Evolutionary conservation across 176 grass and related monocot genomes (phyloP).

Genomic region (Tillandsia leiboldiana): DNA sequence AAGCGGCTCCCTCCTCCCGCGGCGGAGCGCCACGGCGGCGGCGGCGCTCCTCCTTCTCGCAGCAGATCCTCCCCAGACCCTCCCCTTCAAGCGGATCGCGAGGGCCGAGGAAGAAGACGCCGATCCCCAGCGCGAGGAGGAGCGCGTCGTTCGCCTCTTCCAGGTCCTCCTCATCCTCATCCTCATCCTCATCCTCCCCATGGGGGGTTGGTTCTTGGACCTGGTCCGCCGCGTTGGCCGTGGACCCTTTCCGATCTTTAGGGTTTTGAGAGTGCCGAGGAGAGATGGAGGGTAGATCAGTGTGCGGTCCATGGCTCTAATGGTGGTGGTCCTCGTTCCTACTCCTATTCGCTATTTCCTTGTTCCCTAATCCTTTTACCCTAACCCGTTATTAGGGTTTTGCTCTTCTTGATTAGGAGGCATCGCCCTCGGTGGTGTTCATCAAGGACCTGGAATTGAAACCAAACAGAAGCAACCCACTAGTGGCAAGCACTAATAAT

Average conservation of each 20-base stretch:
- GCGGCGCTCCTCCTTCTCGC: conserved; percentile 17
- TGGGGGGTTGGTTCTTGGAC: no score
- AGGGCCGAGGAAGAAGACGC: conserved; percentile 3
- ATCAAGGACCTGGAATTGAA: conserved; percentile 53
- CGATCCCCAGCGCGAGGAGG: conserved; percentile 26
- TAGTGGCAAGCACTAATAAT: neutral
- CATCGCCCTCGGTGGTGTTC: conserved; percentile 83
- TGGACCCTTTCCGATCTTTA: neutral
- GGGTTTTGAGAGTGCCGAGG: neutral
- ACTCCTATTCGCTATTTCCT: neutral
- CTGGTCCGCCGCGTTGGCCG: neutral
- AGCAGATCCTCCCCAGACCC: neutral
- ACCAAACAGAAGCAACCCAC: neutral
- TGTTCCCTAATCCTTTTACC: neutral
- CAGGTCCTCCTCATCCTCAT: neutral
- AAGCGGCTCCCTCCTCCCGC: no score
- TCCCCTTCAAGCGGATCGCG: neutral
- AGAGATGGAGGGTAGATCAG: neutral
- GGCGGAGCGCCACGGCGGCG: neutral
- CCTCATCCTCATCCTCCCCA: fast-evolving
- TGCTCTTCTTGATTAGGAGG: conserved; percentile 28
- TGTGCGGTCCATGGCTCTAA: neutral
- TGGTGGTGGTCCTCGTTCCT: neutral
- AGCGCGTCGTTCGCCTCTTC: conserved; percentile 38
- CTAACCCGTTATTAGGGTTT: neutral